phyloP scores from a whole-genome alignment of 352 stramenopile genomes.

The Peronospora destructor region DNA sequence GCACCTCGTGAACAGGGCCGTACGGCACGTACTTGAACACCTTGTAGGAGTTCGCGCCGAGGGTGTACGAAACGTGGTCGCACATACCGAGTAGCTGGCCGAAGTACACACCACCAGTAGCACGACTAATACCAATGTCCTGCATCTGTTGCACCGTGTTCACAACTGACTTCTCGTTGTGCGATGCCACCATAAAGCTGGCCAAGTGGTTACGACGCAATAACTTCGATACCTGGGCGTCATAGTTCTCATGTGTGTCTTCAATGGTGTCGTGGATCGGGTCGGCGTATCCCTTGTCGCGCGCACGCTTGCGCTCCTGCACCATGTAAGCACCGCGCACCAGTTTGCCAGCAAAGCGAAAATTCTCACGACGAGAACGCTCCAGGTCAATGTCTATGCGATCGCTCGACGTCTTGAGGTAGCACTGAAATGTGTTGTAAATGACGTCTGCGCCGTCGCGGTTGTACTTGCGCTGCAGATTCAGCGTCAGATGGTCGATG shows the following conservation, averaged over 20 bases:
- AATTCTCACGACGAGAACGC: constrained; percentile 85
- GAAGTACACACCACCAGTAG: constrained; percentile 88
- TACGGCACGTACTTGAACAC: constrained; percentile 98
- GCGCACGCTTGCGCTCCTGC: constrained; percentile 89
- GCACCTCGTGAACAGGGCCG: constrained; percentile 91
- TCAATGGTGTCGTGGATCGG: constrained; percentile 92
- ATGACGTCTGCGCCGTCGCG: constrained; percentile 79
- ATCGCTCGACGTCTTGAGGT: constrained; percentile 90
- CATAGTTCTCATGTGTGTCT: constrained; percentile 92
- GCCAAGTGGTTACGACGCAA: constrained; percentile 80
- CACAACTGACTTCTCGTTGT: constrained; percentile 94
- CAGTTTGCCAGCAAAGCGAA: constrained; percentile 95
- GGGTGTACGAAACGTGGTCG: constrained; percentile 94
- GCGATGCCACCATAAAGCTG: constrained; percentile 96
- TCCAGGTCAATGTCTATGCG: constrained; percentile 90
- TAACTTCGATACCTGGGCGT: constrained; percentile 86
- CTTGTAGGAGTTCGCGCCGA: constrained; percentile 89
- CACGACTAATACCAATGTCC: constrained; percentile 75
- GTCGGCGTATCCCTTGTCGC: constrained; percentile 67
- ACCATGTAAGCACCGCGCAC: constrained; percentile 98
- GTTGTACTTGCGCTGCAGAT: constrained; percentile 89
- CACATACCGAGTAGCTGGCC: constrained; percentile 97
- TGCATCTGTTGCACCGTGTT: constrained; percentile 90
- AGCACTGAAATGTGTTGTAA: constrained; percentile 99
- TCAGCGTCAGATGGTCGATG: constrained; percentile 92